Base-by-base conservation (phyloP, 495 filamentous ascomycete genomes). In the Tuber calosporum region DNA sequence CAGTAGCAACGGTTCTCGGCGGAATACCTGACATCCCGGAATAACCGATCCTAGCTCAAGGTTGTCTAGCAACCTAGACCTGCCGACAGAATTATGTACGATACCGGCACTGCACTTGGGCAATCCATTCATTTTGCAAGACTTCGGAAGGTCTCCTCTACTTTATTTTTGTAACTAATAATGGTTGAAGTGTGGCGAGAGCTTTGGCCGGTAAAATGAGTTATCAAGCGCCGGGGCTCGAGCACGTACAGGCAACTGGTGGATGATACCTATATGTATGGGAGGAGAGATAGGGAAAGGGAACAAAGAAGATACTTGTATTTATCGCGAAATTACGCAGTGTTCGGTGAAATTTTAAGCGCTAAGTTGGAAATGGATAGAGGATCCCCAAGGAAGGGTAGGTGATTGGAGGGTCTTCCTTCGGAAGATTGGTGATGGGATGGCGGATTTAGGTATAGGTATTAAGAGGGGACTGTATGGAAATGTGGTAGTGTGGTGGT, bases 11-110 rank as follows among this genome's bases (percentile, higher is more conserved):
- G 26, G 53, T 1, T 62, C 53, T 62, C 13, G 4, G 13, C 53
- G 53, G 40, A 36, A 66, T 76, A 74, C 72, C 37, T 69, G 71
- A 71, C 67, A 69, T 77, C 72, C 75, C 74, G 75, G 72, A 75
- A 38, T 77, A 77, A 36, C 75, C 75, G 75, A 53, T 37, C 34
- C 41, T 66, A 72, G 73, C 69, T 75, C 69, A 75, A 71, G 30
- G 62, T 38, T 22, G 13, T 30, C 22, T 17, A 62, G n/a, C 53
- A 26, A 62, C 53, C 30, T 62, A 34, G 53, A 62, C 53, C 30
- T 62, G 17, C 53, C 53, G 53, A 34, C 26, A 30, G 53, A 2
- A n/a, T n/a, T 13, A 58, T 26, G 22, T 11, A n/a, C n/a, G 8
- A 22, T n/a, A 34, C 26, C 26, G 53, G 30, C 15, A 30, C 13